Base-by-base conservation (phyloP, 2,329 filamentous ascomycete genomes). In the Sclerotinia sclerotiorum region DNA sequence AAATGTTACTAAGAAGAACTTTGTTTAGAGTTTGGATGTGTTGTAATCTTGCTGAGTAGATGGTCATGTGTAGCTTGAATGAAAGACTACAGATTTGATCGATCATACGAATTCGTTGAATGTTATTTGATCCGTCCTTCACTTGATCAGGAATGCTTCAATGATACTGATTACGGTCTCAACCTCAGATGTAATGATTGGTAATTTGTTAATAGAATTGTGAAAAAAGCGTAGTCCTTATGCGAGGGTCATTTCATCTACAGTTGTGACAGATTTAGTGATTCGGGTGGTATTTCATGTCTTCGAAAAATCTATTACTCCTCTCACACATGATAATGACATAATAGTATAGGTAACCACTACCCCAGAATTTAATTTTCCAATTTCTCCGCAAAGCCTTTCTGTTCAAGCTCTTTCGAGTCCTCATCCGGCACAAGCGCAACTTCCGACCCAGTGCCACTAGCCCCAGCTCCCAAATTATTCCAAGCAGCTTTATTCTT, bases 401-500 rank as follows among this genome's bases (percentile, higher is more conserved):
- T 84, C 65, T 82, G 80, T 69, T 86, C 82, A 55, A 90, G 78
- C 39, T 83, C 83, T 65, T 79, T 78, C 3, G 82, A 82, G 65
- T 81, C 80, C 2, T 82, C 84, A 69, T 85, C 83, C 2, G 83
- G 83, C 42, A 84, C 81, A 6, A 84, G 84, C 67, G 32, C 65
- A 24, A 13, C 61, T 11, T 69, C 72, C 5, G 55, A 44, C 21
- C 48, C 35, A 7, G 42, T 42, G 3, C 21, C 63, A 52, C 75
- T 74, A 11, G 72, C 71, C 48, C 70, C 72, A 69, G n/a, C 68
- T 7, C 74, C 77, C 39, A 90, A 81, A 68, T 84, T 85, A 11
- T 57, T 56, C 83, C 89, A 96, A 1, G 86, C 84, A 17, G 87
- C 83, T 49, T 85, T 83, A 77, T 94, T 93, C 73, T 88, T 89